Evolutionary conservation across 306 rosid genomes (phyloP).

Genomic region (Psophocarpus tetragonolobus): DNA sequence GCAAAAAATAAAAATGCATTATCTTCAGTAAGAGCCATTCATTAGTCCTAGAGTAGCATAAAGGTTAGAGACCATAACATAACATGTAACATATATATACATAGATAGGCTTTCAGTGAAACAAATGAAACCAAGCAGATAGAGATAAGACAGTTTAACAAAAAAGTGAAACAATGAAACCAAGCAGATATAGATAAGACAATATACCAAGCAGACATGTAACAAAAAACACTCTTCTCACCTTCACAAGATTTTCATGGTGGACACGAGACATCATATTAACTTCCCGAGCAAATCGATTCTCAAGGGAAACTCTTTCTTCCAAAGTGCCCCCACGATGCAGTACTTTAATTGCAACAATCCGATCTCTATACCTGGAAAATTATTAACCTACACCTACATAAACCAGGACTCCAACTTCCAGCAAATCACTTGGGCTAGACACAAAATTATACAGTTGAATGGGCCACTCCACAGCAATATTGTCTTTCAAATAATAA

Average conservation of each 20-base stretch:
- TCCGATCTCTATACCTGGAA: slow-evolving; percentile 66
- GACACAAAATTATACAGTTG: not conserved
- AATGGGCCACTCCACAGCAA: not conserved
- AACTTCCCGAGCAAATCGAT: slow-evolving; percentile 80
- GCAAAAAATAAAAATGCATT: slow-evolving; percentile 30
- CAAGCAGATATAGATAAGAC: not conserved
- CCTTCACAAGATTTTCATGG: slow-evolving; percentile 83
- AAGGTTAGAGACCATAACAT: not conserved
- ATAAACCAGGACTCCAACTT: slow-evolving; percentile 35
- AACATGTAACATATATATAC: not conserved
- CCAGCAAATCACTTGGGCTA: slow-evolving; percentile 18
- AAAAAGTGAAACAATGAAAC: not conserved
- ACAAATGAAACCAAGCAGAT: not conserved
- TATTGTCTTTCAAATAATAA: not conserved
- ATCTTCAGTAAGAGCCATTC: slow-evolving; percentile 11
- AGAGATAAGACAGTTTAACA: not conserved
- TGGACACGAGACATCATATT: slow-evolving; percentile 86
- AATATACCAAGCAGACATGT: not conserved
- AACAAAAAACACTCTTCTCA: slow-evolving; percentile 30
- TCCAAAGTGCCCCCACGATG: slow-evolving; percentile 69
- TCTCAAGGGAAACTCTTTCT: slow-evolving; percentile 64
- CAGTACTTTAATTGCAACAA: slow-evolving; percentile 81
- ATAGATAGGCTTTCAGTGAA: not conserved
- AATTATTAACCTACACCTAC: slow-evolving; percentile 37
- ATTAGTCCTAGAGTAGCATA: not conserved